phyloP scores from a whole-genome alignment of 768 basidiomycete genomes.

The Collybiopsis confluens region DNA sequence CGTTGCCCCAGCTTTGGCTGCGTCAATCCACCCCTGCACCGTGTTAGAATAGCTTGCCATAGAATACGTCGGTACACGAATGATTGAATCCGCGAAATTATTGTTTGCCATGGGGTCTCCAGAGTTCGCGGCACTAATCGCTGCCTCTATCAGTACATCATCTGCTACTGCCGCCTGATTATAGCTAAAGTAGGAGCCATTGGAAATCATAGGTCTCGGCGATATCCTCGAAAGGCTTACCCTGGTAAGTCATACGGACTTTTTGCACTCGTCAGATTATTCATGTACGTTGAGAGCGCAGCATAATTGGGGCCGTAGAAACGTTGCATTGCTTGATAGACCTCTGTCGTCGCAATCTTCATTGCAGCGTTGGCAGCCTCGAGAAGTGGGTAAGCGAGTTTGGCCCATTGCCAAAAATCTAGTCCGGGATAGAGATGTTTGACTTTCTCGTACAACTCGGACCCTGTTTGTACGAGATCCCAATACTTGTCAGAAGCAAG shows the following conservation, averaged over 20 bases:
- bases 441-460: too few relatives aligned
- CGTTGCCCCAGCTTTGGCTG: background rate
- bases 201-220: background rate
- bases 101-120: background rate
- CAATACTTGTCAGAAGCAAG: too few relatives aligned
- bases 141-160: background rate
- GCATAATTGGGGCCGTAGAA: background rate
- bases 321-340: background rate
- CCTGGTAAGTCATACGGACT: background rate
- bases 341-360: background rate
- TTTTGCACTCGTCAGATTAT: background rate
- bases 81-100: background rate
- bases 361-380: background rate
- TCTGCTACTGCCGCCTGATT: background rate
- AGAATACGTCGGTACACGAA: constrained; percentile 2
- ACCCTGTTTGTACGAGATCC: too few relatives aligned
- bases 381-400: background rate
- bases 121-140: background rate
- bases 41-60: constrained; percentile 4
- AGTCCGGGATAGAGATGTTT: too few relatives aligned
- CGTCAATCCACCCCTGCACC: constrained; percentile 4
- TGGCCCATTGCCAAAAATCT: background rate
- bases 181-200: background rate
- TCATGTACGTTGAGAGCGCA: background rate
- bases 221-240: background rate